Percentiles rank a stretch among this genome's conserved stretches.
Evolutionary conservation across 2,329 filamentous ascomycete genomes (phyloP).

Genomic region (Pseudofabraea citricarpa): DNA sequence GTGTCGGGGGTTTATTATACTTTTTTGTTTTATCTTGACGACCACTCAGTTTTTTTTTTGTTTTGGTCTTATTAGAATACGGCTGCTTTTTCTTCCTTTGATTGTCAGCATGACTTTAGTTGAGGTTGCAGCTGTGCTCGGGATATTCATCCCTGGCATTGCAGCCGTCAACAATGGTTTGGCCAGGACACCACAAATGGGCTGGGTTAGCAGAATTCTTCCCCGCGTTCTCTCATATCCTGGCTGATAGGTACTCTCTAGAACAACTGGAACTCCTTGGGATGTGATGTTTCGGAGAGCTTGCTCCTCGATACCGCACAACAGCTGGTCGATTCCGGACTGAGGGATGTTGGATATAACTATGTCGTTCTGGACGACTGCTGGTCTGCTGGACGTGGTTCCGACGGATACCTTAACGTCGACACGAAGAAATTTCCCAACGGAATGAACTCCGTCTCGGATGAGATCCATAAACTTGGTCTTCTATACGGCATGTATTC

Average conservation of each 20-base stretch:
- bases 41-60: background rate
- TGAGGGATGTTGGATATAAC: conserved; percentile 45
- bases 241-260: conserved; percentile 31
- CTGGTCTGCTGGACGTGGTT: conserved; percentile 38
- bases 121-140: background rate
- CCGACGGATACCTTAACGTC: conserved; percentile 33
- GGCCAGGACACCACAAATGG: conserved; percentile 30
- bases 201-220: conserved; percentile 25
- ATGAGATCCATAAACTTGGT: conserved; percentile 39
- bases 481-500: conserved; percentile 46
- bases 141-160: background rate
- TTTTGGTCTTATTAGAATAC: background rate
- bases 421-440: conserved; percentile 40
- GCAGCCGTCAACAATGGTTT: conserved; percentile 29
- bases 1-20: background rate
- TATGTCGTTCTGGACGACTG: conserved; percentile 49
- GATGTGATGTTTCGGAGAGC: conserved; percentile 41
- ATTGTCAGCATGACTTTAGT: background rate
- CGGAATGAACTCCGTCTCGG: conserved; percentile 37
- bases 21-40: background rate
- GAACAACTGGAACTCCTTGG: conserved; percentile 48
- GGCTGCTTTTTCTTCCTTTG: too few species aligned
- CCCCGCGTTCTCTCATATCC: background rate
- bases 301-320: conserved; percentile 39
- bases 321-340: conserved; percentile 38